Conservation (phyloP, 352 stramenopile genomes). For the Globisporangium emineosum region DNA sequence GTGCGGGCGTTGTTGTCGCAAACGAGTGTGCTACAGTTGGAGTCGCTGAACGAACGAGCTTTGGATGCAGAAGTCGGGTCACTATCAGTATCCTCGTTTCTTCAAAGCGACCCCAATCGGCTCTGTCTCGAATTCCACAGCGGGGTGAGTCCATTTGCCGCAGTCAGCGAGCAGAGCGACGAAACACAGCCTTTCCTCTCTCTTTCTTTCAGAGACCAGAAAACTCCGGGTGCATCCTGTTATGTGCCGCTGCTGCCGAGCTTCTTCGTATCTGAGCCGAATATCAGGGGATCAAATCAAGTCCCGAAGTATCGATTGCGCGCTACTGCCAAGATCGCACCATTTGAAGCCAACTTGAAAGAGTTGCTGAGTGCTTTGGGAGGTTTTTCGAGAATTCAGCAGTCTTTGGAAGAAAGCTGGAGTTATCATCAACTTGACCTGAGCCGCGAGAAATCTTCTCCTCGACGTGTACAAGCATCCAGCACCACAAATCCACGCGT, state of each 20-base stretch:
- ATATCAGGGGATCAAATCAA: not conserved
- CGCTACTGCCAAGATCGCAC: not conserved
- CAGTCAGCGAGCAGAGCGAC: not conserved
- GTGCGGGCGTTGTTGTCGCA: constrained; percentile 21
- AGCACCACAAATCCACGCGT: not conserved
- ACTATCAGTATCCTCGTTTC: constrained; percentile 12
- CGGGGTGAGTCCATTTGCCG: not conserved
- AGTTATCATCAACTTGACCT: not conserved
- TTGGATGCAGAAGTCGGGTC: constrained; percentile 17
- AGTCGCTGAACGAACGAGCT: constrained; percentile 27
- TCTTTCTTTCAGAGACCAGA: constrained; percentile 8
- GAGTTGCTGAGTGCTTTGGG: not conserved
- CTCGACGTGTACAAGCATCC: not conserved
- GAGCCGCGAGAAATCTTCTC: not conserved
- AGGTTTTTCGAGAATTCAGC: not conserved
- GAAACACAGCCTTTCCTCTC: constrained; percentile 8
- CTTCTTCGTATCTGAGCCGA: constrained; percentile 1
- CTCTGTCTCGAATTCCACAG: constrained; percentile 11
- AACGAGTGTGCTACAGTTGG: constrained; percentile 17
- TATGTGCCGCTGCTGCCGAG: constrained; percentile 10
- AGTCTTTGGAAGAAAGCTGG: not conserved
- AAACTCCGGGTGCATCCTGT: constrained; percentile 1
- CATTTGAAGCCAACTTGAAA: constrained; percentile 12
- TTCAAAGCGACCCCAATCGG: not conserved
- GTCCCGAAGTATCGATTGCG: constrained; percentile 8